A percentile compares a stretch with the other conserved stretches of the same genome.
Evolutionary conservation across 257 asterid species (phyloP).

Genomic region (Schizonepeta tenuifolia): DNA sequence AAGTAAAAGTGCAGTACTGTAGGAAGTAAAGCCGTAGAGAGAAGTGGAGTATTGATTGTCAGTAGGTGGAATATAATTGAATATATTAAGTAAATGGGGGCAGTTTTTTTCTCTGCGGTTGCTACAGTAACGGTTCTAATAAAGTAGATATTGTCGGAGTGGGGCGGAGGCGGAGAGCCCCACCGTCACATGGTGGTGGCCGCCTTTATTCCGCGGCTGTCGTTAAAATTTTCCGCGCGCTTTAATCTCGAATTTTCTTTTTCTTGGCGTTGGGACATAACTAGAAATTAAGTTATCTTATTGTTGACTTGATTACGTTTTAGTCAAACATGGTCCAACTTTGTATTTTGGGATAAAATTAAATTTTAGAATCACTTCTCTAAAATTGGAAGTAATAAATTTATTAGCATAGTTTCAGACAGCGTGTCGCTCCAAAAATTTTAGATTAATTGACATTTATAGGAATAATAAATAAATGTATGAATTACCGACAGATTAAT

Average conservation of each 20-base stretch:
- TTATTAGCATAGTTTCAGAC: too few relatives aligned
- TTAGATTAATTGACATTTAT: too few relatives aligned
- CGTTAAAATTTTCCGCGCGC: conserved; percentile 33
- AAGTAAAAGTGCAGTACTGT: conserved; percentile 38
- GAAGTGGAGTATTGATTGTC: conserved; percentile 19
- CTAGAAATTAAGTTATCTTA: background rate
- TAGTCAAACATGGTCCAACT: background rate
- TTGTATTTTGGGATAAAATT: background rate
- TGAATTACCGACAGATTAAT: too few relatives aligned
- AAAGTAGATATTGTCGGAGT: conserved; percentile 24
- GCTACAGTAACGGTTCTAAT: conserved; percentile 23
- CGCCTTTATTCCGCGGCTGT: conserved; percentile 32
- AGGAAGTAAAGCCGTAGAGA: conserved; percentile 29
- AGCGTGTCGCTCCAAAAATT: too few relatives aligned
- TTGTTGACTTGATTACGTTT: conserved; percentile 7
- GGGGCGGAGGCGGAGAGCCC: conserved; percentile 39
- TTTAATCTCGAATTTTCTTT: conserved; percentile 16
- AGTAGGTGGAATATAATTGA: conserved; percentile 22
- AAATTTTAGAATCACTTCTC: too few relatives aligned
- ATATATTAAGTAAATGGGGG: conserved; percentile 7
- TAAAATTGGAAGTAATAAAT: too few relatives aligned
- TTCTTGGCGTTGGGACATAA: background rate
- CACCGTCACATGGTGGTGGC: conserved; percentile 54
- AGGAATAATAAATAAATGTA: too few relatives aligned
- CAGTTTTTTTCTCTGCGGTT: background rate